phyloP scores from a whole-genome alignment of 2,329 filamentous ascomycete genomes.

The Scedosporium apiospermum region DNA sequence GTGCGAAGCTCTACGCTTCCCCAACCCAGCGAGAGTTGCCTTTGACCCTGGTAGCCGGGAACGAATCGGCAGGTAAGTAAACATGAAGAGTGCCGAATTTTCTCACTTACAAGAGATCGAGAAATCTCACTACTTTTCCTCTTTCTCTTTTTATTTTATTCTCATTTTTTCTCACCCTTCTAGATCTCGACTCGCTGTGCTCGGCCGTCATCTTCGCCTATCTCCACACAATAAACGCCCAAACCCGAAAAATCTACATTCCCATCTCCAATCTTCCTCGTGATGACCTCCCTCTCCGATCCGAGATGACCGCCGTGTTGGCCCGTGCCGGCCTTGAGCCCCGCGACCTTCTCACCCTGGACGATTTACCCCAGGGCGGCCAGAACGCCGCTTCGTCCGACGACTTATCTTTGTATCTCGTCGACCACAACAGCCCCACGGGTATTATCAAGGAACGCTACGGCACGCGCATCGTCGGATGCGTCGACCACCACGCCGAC shows the following conservation, averaged over 20 bases:
- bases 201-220: conserved; percentile 67
- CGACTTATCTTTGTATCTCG: conserved; percentile 60
- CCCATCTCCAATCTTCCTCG: conserved; percentile 64
- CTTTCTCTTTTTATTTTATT: not conserved
- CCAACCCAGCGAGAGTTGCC: conserved; percentile 32
- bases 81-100: not conserved
- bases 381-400: conserved; percentile 32
- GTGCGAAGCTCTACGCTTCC: conserved; percentile 56
- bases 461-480: conserved; percentile 45
- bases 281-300: conserved; percentile 59
- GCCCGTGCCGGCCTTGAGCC: conserved; percentile 46
- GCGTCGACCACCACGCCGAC: conserved; percentile 73
- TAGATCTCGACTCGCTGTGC: conserved; percentile 74
- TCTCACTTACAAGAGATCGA: not conserved
- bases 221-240: conserved; percentile 51
- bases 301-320: conserved; percentile 61
- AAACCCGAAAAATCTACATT: conserved; percentile 49
- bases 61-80: conserved; percentile 52
- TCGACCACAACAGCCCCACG: conserved; percentile 70
- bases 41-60: conserved; percentile 55
- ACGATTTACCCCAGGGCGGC: conserved; percentile 29
- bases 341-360: conserved; percentile 54
- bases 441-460: conserved; percentile 49
- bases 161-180: conserved; percentile 7
- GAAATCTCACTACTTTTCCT: not conserved